Conservation (phyloP, 352 stramenopile species). For the Pilasporangium apinafurcum region DNA sequence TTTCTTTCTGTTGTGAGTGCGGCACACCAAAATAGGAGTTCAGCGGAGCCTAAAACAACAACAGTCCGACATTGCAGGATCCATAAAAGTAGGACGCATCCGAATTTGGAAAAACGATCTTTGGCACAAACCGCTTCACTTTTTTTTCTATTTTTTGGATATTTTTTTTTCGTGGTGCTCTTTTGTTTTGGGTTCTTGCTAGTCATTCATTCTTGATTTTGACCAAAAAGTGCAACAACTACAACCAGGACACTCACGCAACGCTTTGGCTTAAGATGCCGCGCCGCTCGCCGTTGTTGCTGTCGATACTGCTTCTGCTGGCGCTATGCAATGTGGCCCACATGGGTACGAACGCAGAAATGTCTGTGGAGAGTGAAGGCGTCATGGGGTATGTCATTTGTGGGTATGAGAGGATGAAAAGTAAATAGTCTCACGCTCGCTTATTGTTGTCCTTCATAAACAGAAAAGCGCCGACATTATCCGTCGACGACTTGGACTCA, state of each 20-base stretch:
- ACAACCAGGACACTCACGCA: background rate
- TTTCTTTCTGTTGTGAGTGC: background rate
- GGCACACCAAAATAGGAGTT: background rate
- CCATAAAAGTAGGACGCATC: background rate
- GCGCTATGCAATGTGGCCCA: conserved; percentile 22
- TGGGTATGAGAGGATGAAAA: too few relatives aligned
- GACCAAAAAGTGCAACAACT: background rate
- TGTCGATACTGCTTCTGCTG: conserved; percentile 32
- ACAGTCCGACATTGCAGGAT: background rate
- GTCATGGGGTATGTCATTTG: conserved; percentile 20
- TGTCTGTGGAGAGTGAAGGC: conserved; percentile 27
- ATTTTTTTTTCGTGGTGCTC: background rate
- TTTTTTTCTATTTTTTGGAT: background rate
- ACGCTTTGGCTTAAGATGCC: conserved; percentile 3
- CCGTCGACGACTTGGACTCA: conserved; percentile 40
- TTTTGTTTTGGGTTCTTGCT: conserved; percentile 3
- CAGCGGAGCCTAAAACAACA: background rate
- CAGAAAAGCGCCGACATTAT: conserved; percentile 24
- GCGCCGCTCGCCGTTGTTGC: conserved; percentile 6
- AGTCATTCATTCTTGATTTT: conserved; percentile 5
- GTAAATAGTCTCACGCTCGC: conserved; percentile 7
- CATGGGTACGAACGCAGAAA: conserved; percentile 16
- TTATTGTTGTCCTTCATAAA: conserved; percentile 10
- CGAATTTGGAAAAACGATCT: conserved; percentile 3
- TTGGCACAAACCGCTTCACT: background rate